Conservation (phyloP, 805 yeast genomes). For the Starmerella stigmatis region DNA sequence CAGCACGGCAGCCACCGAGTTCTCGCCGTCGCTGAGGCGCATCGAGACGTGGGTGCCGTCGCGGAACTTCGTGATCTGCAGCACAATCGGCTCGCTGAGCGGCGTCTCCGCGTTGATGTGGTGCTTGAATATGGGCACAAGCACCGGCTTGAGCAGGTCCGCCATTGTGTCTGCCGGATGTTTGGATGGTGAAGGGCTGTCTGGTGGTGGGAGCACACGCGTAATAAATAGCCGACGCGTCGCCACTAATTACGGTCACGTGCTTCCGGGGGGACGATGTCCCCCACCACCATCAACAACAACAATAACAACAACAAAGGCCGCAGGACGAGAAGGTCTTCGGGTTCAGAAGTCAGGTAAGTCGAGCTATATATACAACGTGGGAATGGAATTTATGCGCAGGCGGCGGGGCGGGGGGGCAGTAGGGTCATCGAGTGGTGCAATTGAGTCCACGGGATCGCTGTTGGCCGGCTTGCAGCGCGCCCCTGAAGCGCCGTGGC, state of each 20-base stretch:
- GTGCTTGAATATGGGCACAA: constrained; percentile 2
- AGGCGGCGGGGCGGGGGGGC: too few species aligned
- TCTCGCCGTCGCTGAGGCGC: constrained; percentile 13
- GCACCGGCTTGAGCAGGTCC: constrained; percentile 11
- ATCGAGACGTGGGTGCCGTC: not conserved
- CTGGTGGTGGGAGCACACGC: constrained; percentile 1
- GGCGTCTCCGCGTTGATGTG: constrained; percentile 1
- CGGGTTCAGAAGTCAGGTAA: too few species aligned
- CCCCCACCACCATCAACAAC: too few species aligned
- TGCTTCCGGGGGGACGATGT: too few species aligned
- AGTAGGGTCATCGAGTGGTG: too few species aligned
- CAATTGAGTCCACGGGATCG: too few species aligned
- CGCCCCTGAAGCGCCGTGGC: too few species aligned
- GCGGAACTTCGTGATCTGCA: constrained; percentile 14
- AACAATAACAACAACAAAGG: too few species aligned
- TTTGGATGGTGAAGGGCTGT: not conserved
- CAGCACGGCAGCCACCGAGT: constrained; percentile 7
- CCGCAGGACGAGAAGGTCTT: too few species aligned
- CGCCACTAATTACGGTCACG: not conserved
- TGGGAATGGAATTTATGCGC: too few species aligned
- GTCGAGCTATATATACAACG: too few species aligned
- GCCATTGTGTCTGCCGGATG: constrained; percentile 6
- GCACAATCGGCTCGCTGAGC: constrained; percentile 10
- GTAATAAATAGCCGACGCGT: not conserved
- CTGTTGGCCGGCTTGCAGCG: too few species aligned